Evolutionary conservation across 495 filamentous ascomycete genomes (phyloP).

Genomic region (Tuber melanosporum): DNA sequence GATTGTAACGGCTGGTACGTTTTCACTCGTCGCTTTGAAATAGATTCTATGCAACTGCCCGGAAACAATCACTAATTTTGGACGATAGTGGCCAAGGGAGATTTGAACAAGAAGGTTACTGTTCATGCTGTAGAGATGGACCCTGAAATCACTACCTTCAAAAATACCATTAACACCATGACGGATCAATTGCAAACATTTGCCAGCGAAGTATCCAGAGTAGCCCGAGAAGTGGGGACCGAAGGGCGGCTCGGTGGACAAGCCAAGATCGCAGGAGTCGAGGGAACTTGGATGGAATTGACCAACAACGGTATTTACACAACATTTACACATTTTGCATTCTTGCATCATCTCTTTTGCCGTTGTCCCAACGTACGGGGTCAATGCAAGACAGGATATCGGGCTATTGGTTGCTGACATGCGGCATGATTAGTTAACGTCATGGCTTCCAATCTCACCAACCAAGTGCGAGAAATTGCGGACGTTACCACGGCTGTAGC

Average conservation of each 20-base stretch:
- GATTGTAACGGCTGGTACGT: slow-evolving; percentile 51
- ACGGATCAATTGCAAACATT: slow-evolving; percentile 98
- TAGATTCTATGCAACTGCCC: background rate
- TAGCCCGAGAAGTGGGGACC: slow-evolving; percentile 94
- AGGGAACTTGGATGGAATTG: slow-evolving; percentile 96
- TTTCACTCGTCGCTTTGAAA: background rate
- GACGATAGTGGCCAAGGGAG: slow-evolving; percentile 81
- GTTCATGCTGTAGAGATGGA: slow-evolving; percentile 97
- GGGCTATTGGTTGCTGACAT: slow-evolving; percentile 39
- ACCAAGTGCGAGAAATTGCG: slow-evolving; percentile 93
- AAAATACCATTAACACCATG: slow-evolving; percentile 96
- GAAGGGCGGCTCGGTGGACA: slow-evolving; percentile 96
- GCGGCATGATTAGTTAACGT: slow-evolving; percentile 65
- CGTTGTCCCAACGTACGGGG: background rate
- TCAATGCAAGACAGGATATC: background rate
- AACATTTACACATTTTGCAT: slow-evolving; percentile 6
- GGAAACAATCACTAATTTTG: slow-evolving; percentile 1
- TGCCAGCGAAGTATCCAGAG: slow-evolving; percentile 91
- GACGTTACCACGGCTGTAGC: slow-evolving; percentile 94
- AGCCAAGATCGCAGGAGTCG: slow-evolving; percentile 86
- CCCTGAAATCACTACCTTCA: slow-evolving; percentile 98
- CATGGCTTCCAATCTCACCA: slow-evolving; percentile 83
- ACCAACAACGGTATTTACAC: slow-evolving; percentile 73
- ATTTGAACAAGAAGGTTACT: slow-evolving; percentile 94
- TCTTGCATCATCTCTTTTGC: slow-evolving; percentile 6